Percentiles rank a stretch among this genome's conserved stretches.
Conservation (phyloP, 2,329 filamentous ascomycete species). For the Pyricularia grisea region DNA sequence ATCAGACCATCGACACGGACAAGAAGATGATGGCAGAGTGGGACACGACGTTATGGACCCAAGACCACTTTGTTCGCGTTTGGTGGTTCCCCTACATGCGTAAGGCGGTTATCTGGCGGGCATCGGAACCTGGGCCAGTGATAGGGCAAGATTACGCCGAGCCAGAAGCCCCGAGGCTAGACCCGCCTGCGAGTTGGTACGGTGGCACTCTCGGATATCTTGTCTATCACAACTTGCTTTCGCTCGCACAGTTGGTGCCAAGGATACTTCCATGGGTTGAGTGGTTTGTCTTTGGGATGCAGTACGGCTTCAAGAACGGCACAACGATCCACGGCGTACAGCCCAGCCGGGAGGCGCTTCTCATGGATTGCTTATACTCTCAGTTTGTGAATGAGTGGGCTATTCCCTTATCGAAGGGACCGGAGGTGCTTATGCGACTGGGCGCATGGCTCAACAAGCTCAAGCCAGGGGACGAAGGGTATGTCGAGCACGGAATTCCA, state of each 20-base stretch:
- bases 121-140: conserved; percentile 58
- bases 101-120: conserved; percentile 80
- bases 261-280: conserved; percentile 79
- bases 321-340: conserved; percentile 66
- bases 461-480: conserved; percentile 44
- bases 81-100: conserved; percentile 98
- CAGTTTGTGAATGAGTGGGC: conserved; percentile 99
- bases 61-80: conserved; percentile 80
- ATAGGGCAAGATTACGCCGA: conserved; percentile 19
- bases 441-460: conserved; percentile 73
- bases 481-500: conserved; percentile 56
- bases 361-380: conserved; percentile 98
- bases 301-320: conserved; percentile 69
- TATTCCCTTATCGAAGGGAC: conserved; percentile 73
- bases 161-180: conserved; percentile 8
- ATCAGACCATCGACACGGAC: conserved; percentile 68
- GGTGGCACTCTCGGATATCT: conserved; percentile 76
- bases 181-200: conserved; percentile 65
- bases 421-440: conserved; percentile 75
- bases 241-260: conserved; percentile 67
- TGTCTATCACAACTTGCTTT: conserved; percentile 86
- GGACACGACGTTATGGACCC: conserved; percentile 72
- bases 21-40: conserved; percentile 56
- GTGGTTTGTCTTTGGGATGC: conserved; percentile 95
- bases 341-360: conserved; percentile 66